Base-by-base conservation (phyloP, 2,329 filamentous ascomycete species). In the Paecilomyces formosus region DNA sequence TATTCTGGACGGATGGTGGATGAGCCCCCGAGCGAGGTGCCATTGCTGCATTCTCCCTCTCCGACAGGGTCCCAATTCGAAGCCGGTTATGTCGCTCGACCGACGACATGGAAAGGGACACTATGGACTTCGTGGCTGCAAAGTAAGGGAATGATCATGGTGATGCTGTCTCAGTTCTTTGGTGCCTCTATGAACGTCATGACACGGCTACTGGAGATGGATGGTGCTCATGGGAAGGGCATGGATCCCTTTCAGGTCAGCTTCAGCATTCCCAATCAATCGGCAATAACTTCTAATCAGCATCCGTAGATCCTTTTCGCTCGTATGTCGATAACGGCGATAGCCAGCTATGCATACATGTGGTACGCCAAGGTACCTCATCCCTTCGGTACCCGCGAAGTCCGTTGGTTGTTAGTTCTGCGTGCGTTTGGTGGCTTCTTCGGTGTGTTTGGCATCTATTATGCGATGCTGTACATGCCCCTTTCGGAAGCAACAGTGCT, bases 401-500 rank as follows among this genome's bases (percentile, higher is more conserved):
- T 96, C 3, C 80, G 90, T 39, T 79, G 79, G 67, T 76, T 96
- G 5, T 78, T 97, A 3, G 71, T 90, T 1, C 72, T 83, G 9
- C 81, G 92, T 66, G 90, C 89, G 0, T 71, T 89, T 1, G 81
- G 81, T 30, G 92, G 91, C 12, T 87, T 88, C 73, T 88, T 90
- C 70, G 90, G 90, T 11, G 87, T 95, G 3, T 92, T 87, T 70
- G 88, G 88, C 35, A 83, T 94, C 75, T 95, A 87, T 65, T 86
- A 86, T 66, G 87, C 85, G 7, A 76, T 89, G 58, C 82, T 89
- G 68, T 95, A 95, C 66, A 82, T 96, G 2, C 89, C 90, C 0
- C 81, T 96, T 1, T 88, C 90, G 15, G 92, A 96, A 70, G 91
- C 92, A 1, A 94, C 90, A 0, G 92, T 96, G 33, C 88, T 97